Base-by-base conservation (phyloP, 2,329 filamentous ascomycete genomes). In the Exophiala aquamarina region DNA sequence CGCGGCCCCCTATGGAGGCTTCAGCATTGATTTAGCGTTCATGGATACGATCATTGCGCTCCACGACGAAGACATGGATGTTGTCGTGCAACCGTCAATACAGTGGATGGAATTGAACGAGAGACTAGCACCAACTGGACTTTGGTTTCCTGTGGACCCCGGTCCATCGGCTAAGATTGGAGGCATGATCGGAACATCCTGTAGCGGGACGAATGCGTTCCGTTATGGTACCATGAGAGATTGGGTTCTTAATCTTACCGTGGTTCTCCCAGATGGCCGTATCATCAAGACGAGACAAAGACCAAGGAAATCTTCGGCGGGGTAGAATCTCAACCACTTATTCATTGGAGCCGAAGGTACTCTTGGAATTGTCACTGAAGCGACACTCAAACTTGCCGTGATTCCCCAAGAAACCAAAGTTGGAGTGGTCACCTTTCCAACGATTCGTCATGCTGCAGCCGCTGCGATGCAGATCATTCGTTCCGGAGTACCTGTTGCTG, bases 61-160 rank as follows among this genome's bases (percentile, higher is more conserved):
- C 47, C 86, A 95, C 65, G 84, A 87, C 57, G 85, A 88, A 3
- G 91, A 95, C 64, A 89, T 95, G 87, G 91, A 96, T 59, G 77
- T 95, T 40, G 87, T 95, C 3, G 89, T 96, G 3, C 91, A 96
- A 65, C 91, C 91, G 3, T 87, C 87, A 5, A 84, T 96, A 8
- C 85, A 86, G n/a, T 96, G 90, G 90, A 90, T 94, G 78, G 82
- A 87, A 42, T 71, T 96, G 48, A 96, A 96, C 60, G 82, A 86
- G 55, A 76, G 82, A 39, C 82, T 87, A 61, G 81, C 86, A 66
- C 76, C 80, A 31, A 84, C 81, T 3, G 88, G 88, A 0, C 78
- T 96, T 1, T 95, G 95, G 70, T 94, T 95, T 63, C 91, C 91
- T 1, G 84, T 95, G 10, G 91, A 96, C 61, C 91, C 91, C 10